Percentiles rank a stretch among this genome's conserved stretches.
phyloP scores from a whole-genome alignment of 306 rosid genomes.

The Fagus crenata region DNA sequence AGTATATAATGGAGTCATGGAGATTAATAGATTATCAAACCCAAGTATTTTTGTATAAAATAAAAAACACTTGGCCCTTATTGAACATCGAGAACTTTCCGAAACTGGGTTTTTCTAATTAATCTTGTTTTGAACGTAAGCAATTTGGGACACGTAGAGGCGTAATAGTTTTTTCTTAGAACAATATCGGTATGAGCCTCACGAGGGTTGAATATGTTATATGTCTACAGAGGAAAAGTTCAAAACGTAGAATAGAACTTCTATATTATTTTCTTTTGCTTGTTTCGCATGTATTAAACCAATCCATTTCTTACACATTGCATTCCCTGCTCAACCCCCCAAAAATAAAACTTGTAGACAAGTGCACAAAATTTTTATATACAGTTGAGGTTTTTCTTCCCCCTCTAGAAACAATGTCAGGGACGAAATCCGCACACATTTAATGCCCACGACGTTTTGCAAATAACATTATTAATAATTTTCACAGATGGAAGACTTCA shows the following conservation, averaged over 20 bases:
- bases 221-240: constrained; percentile 23
- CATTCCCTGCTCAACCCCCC: no score
- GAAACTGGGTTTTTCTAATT: constrained; percentile 16
- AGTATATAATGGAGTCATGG: constrained; percentile 12
- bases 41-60: constrained; percentile 5
- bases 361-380: no score
- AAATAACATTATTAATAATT: no score
- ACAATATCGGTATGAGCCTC: constrained; percentile 14
- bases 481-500: neutral
- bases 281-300: constrained; percentile 2
- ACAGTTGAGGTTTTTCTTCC: no score
- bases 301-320: neutral
- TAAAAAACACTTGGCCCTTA: constrained; percentile 34
- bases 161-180: constrained; percentile 11
- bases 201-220: constrained; percentile 37
- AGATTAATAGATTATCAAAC: neutral
- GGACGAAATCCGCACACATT: no score
- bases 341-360: no score
- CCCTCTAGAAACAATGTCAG: no score
- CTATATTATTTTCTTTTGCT: neutral
- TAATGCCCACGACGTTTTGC: neutral
- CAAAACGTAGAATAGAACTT: neutral
- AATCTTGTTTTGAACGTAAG: constrained; percentile 11
- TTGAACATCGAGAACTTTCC: constrained; percentile 39
- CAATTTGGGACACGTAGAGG: constrained; percentile 4